These are phyloP conservation scores for Aspergillus ustus DNA, from an alignment of 2,329 filamentous ascomycete genomes.

Conservation along the genomic window DNA sequence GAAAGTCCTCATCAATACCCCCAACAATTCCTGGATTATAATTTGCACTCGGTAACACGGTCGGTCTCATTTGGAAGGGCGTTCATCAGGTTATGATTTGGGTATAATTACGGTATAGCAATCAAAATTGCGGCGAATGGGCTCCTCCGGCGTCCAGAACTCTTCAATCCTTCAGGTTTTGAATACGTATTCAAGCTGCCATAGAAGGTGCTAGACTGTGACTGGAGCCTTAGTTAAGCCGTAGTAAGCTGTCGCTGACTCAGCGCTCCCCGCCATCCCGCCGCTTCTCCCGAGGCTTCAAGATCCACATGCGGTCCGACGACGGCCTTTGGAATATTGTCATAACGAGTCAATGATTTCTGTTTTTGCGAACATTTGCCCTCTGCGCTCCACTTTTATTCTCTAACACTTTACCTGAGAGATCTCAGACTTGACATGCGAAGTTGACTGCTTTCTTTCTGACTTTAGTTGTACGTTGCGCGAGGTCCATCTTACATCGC, in stretches of 20 bases:
- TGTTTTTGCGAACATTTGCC: neutral
- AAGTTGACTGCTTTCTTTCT: neutral
- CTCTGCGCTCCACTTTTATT: neutral
- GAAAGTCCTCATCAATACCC: conserved; percentile 6
- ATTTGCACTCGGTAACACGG: conserved; percentile 4
- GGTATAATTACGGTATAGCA: neutral
- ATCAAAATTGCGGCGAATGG: neutral
- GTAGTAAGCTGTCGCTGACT: conserved; percentile 19
- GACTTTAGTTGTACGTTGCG: conserved; percentile 3
- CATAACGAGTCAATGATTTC: conserved; percentile 5
- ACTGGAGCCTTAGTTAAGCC: conserved; percentile 14
- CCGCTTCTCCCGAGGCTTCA: conserved; percentile 22
- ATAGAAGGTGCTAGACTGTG: conserved; percentile 19
- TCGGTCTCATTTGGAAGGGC: conserved; percentile 1
- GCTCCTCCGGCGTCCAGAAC: neutral
- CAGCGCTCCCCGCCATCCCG: conserved; percentile 23
- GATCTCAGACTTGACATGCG: conserved; percentile 1
- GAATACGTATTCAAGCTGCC: neutral
- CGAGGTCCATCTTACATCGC: conserved; percentile 22
- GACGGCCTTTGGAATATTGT: conserved; percentile 5
- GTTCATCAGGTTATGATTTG: neutral
- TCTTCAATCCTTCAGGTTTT: neutral
- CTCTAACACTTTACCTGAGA: too few species aligned
- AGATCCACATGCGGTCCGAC: conserved; percentile 18
- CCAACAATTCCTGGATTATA: neutral